Evolutionary conservation across 768 basidiomycete genomes (phyloP), one percentile per base, ranked within the genome.

Genomic region (Pholiota conissans): DNA sequence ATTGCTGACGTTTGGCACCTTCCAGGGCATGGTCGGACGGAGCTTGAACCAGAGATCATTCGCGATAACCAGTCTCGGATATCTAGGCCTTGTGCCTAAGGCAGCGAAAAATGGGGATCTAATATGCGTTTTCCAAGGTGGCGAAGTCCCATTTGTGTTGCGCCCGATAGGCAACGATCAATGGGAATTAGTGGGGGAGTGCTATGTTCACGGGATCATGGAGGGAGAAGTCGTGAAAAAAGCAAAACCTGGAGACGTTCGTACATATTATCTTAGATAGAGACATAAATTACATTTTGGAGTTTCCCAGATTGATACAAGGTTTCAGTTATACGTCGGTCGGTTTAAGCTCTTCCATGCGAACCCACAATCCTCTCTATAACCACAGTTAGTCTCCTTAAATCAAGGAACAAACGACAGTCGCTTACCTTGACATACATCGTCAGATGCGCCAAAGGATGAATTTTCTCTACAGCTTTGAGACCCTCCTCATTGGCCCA

Each of bases 381-480:
- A 5, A 30, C 5, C 8, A 53, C 10, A 30, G 3, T 45, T 27
- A 9, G 7, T 16, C 18, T 53, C n/a, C 26, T 11, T 3, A 14
- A 14, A n/a, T 28, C n/a, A 2, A 13, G 6, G 9, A 14, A 5
- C 16, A 27, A 22, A 0, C 5, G 5, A 1, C 3, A 22, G 24
- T 29, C 2, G 5, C 78, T 39, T 68, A 77, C 79, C 63, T 70
- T 64, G 28, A 74, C 68, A 66, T 77, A 81, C 64, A 79, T 55
- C 10, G 78, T 80, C 60, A 83, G 56, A 61, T 79, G 76, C 3
- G 69, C 46, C 60, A 70, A 69, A 8, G 74, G 65, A n/a, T 71
- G 16, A 2, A 82, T 65, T 63, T 74, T 76, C 45, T 84, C 81
- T 10, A 63, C 42, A 7, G 70, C 74, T 53, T 79, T 73, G 18